phyloP scores from a whole-genome alignment of 106 monocot genomes.

The Agapanthus africanus region DNA sequence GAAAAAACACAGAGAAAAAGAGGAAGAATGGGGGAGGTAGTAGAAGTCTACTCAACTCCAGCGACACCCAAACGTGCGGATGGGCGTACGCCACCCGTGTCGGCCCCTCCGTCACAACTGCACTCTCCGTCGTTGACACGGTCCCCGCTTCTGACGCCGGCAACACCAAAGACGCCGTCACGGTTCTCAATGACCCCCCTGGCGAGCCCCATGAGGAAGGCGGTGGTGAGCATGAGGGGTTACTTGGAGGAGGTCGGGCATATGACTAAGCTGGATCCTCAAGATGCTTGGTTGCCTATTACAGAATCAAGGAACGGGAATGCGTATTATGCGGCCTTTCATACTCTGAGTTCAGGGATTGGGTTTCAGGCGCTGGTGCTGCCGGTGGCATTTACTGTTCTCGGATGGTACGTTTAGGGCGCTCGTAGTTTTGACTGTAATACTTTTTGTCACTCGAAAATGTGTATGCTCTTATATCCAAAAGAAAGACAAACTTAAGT shows the following conservation, averaged over 20 bases:
- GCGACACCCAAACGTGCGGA: background rate
- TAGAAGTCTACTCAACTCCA: slow-evolving; percentile 27
- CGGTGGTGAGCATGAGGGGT: slow-evolving; percentile 44
- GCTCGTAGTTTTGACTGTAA: no score
- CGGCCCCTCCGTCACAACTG: slow-evolving; percentile 34
- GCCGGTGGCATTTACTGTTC: slow-evolving; percentile 67
- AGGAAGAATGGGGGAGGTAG: slow-evolving; percentile 1
- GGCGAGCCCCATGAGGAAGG: slow-evolving; percentile 52
- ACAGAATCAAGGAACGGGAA: slow-evolving; percentile 94
- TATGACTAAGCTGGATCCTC: slow-evolving; percentile 53
- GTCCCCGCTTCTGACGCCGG: slow-evolving; percentile 20
- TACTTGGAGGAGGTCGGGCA: slow-evolving; percentile 76
- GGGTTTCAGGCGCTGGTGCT: slow-evolving; percentile 85
- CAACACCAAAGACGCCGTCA: slow-evolving; percentile 15
- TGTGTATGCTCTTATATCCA: no score
- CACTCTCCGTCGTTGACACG: slow-evolving; percentile 36
- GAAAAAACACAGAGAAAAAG: background rate
- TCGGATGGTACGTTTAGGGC: no score
- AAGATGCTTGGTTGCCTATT: slow-evolving; percentile 87
- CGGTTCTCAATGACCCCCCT: slow-evolving; percentile 28
- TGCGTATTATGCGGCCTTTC: slow-evolving; percentile 83
- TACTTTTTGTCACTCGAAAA: no score
- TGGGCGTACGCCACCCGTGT: slow-evolving; percentile 17
- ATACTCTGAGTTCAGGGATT: slow-evolving; percentile 75
- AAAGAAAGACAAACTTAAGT: no score